These are phyloP conservation scores for Hsuehochloa calcarea DNA, from an alignment of 176 grass and related monocot species.

Conservation along the genomic window DNA sequence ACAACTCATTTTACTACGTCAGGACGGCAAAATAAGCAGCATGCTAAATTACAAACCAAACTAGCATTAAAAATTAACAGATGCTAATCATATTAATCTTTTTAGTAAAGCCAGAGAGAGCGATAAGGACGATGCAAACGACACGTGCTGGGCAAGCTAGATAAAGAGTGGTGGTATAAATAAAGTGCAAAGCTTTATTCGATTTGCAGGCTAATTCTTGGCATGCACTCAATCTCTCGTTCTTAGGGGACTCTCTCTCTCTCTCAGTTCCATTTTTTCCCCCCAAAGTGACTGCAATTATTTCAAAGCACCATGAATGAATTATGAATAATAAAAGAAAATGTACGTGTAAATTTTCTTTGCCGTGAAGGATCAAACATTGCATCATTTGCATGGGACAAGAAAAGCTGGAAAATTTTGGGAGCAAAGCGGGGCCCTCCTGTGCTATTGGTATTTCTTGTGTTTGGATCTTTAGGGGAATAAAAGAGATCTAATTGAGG, in stretches of 20 bases:
- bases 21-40: slow-evolving; percentile 7
- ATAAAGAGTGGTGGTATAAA: slow-evolving; percentile 26
- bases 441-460: neutral
- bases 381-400: neutral
- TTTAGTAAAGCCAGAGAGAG: slow-evolving; percentile 19
- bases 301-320: slow-evolving; percentile 27
- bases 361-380: slow-evolving; percentile 39
- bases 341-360: neutral
- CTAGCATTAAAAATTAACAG: neutral
- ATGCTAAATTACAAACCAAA: slow-evolving; percentile 26
- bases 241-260: neutral
- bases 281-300: slow-evolving; percentile 33
- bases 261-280: neutral
- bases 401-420: neutral
- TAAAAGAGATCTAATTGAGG: neutral
- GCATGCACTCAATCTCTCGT: slow-evolving; percentile 47
- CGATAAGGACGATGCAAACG: slow-evolving; percentile 41
- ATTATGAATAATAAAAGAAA: neutral
- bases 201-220: slow-evolving; percentile 60
- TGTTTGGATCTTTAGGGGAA: slow-evolving; percentile 13
- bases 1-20: neutral
- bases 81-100: neutral
- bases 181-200: slow-evolving; percentile 56
- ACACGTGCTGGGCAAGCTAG: slow-evolving; percentile 44
- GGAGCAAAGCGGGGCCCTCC: neutral